Conservation (phyloP, 1,139 yeast species). For the Kurtzmaniella quercitrusa region DNA sequence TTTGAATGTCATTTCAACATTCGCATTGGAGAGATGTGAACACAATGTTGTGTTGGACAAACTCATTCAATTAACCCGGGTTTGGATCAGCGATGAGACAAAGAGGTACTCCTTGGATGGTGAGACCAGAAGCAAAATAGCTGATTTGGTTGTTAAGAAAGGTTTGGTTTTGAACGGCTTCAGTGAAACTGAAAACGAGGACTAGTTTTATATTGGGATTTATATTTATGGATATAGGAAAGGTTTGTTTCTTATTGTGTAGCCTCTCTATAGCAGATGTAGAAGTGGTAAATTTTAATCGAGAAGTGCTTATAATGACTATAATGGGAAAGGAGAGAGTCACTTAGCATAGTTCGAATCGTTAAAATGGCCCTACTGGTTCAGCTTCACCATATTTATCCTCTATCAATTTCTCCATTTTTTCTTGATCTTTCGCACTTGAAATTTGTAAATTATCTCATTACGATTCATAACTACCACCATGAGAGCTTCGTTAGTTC, state of each 20-base stretch:
- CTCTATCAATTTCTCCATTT: too few relatives aligned
- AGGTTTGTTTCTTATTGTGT: neutral
- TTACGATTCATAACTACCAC: neutral
- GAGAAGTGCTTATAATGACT: too few relatives aligned
- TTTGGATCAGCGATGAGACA: constrained; percentile 30
- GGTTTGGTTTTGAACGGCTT: constrained; percentile 33
- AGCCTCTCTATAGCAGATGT: too few relatives aligned
- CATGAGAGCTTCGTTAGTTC: constrained; percentile 49
- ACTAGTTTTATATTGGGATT: neutral
- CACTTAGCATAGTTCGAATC: too few relatives aligned
- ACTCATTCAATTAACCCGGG: constrained; percentile 22
- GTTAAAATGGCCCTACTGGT: too few relatives aligned
- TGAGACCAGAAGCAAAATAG: constrained; percentile 24
- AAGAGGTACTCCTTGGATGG: constrained; percentile 17
- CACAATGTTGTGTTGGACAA: constrained; percentile 23
- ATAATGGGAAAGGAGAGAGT: too few relatives aligned
- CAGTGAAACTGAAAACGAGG: constrained; percentile 3
- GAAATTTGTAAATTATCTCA: too few relatives aligned
- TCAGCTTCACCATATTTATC: too few relatives aligned
- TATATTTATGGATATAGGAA: neutral
- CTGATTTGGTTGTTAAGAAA: constrained; percentile 28
- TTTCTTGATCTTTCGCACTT: too few relatives aligned
- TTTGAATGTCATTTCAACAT: constrained; percentile 20
- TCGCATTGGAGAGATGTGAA: constrained; percentile 14
- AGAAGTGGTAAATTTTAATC: too few relatives aligned